Percentiles rank a stretch among this genome's conserved stretches.
These are phyloP conservation scores for Kluyveromyces sp. DNA, from an alignment of 1,139 yeast genomes.

Conservation along the genomic window DNA sequence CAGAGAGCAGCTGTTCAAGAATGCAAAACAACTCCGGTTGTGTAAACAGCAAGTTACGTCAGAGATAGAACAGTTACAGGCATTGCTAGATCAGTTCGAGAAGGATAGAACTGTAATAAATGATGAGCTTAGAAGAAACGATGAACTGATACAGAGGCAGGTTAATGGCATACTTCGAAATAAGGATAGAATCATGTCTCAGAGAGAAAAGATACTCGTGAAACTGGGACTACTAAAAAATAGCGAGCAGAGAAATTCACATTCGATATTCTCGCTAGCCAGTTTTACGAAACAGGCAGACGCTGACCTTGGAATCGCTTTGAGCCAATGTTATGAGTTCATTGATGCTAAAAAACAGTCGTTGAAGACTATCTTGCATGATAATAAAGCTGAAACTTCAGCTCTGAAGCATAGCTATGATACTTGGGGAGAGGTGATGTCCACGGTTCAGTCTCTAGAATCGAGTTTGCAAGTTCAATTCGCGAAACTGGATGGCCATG, in stretches of 20 bases:
- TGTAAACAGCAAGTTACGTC: slow-evolving; percentile 13
- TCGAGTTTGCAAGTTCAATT: slow-evolving; percentile 11
- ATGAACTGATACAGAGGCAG: slow-evolving; percentile 12
- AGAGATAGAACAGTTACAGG: slow-evolving; percentile 20
- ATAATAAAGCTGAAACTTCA: slow-evolving; percentile 20
- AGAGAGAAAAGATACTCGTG: slow-evolving; percentile 14
- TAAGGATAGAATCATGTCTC: slow-evolving; percentile 11
- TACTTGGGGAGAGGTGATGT: slow-evolving; percentile 22
- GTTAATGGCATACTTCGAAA: slow-evolving; percentile 14
- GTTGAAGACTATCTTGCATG: slow-evolving; percentile 19
- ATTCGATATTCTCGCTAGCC: neutral
- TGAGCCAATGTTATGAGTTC: slow-evolving; percentile 16
- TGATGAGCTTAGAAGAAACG: slow-evolving; percentile 17
- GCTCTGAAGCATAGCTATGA: slow-evolving; percentile 14
- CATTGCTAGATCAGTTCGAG: slow-evolving; percentile 17
- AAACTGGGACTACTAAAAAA: slow-evolving; percentile 18
- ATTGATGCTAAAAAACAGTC: slow-evolving; percentile 17
- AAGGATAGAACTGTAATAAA: slow-evolving; percentile 22
- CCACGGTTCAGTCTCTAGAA: slow-evolving; percentile 19
- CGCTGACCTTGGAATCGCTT: slow-evolving; percentile 13
- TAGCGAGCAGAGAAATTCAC: neutral
- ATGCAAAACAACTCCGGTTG: slow-evolving; percentile 14
- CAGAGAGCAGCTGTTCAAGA: slow-evolving; percentile 8
- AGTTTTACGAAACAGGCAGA: neutral
- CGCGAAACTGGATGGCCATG: slow-evolving; percentile 6